Evolutionary conservation across 306 rosid genomes (phyloP).

Genomic region (Prunus mume): DNA sequence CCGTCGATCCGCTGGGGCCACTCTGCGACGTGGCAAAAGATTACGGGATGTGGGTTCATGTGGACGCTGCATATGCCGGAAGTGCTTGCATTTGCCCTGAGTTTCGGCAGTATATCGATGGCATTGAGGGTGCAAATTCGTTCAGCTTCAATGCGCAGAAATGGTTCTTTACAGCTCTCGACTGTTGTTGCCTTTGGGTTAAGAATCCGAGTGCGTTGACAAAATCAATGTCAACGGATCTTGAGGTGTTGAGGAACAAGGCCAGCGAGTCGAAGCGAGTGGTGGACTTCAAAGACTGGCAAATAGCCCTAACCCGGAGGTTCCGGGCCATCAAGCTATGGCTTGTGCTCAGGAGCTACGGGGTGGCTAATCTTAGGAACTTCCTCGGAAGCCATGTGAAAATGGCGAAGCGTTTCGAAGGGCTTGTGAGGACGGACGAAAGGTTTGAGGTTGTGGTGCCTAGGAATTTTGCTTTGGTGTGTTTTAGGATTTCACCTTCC

Average conservation of each 20-base stretch:
- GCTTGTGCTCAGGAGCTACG: constrained; percentile 26
- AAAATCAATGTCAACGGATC: constrained; percentile 17
- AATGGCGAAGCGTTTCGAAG: constrained; percentile 24
- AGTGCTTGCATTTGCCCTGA: constrained; percentile 45
- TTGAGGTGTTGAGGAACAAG: constrained; percentile 23
- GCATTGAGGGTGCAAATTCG: constrained; percentile 29
- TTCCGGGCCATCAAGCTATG: constrained; percentile 18
- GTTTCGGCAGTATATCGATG: constrained; percentile 36
- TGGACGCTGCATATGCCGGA: constrained; percentile 45
- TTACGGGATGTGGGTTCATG: constrained; percentile 44
- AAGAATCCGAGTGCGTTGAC: constrained; percentile 10
- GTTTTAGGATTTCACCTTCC: constrained; percentile 15
- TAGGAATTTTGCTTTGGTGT: constrained; percentile 18
- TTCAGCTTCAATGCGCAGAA: constrained; percentile 46
- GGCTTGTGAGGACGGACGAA: constrained; percentile 3
- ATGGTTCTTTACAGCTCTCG: constrained; percentile 35
- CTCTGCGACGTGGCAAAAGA: constrained; percentile 28
- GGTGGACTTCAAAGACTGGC: constrained; percentile 28
- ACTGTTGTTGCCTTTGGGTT: constrained; percentile 45
- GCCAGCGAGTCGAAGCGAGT: constrained; percentile 17
- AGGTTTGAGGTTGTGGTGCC: constrained; percentile 29
- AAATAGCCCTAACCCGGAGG: constrained; percentile 19
- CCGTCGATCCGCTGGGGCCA: constrained; percentile 33
- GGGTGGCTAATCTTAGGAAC: constrained; percentile 13
- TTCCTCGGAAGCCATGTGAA: constrained; percentile 16